phyloP scores from a whole-genome alignment of 2,329 filamentous ascomycete species.

The Aspergillus flavus region DNA sequence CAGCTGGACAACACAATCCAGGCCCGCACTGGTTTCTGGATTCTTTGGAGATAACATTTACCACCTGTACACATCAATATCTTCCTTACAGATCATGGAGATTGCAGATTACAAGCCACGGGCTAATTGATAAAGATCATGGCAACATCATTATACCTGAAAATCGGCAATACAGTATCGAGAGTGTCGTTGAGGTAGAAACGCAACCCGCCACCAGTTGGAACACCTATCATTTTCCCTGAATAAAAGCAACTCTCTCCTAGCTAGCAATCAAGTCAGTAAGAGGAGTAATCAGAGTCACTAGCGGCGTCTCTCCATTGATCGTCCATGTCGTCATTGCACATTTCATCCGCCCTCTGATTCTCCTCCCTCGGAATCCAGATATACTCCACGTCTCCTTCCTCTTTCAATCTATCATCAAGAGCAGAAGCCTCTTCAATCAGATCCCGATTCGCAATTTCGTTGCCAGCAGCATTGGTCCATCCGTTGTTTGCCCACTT shows the following conservation, averaged over 20 bases:
- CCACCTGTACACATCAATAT: no score
- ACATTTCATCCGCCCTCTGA: not conserved
- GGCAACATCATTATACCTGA: not conserved
- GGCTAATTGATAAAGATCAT: no score
- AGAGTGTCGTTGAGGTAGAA: not conserved
- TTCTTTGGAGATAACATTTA: no score
- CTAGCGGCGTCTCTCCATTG: not conserved
- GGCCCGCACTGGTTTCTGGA: no score
- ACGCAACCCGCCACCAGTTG: not conserved
- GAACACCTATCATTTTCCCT: not conserved
- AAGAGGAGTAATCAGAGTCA: not conserved
- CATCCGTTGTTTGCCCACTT: not conserved
- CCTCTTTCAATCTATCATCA: not conserved
- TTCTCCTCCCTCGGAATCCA: not conserved
- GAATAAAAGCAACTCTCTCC: not conserved
- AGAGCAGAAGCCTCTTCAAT: not conserved
- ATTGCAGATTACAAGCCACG: no score
- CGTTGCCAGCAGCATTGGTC: not conserved
- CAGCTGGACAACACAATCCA: no score
- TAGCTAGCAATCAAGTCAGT: not conserved
- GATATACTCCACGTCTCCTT: not conserved
- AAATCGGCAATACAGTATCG: not conserved
- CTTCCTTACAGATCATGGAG: no score
- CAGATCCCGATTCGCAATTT: not conserved
- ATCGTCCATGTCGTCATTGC: not conserved